phyloP scores from a whole-genome alignment of 1,284 basidiomycete species.

The Neolentinus lepideus region DNA sequence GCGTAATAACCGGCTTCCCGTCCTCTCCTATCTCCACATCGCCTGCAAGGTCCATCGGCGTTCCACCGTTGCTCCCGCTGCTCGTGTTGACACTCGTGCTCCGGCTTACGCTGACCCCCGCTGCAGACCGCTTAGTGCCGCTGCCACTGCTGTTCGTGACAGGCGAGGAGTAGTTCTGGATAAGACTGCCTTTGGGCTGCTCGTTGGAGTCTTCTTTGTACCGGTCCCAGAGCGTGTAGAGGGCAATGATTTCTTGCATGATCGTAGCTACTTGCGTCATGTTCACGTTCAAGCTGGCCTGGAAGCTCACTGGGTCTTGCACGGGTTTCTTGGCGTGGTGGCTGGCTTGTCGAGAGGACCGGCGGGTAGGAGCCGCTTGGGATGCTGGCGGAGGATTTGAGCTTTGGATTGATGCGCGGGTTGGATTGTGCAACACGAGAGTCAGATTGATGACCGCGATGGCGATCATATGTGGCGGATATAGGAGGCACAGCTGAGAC shows the following conservation, averaged over 20 bases:
- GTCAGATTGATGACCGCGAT: slow-evolving; percentile 87
- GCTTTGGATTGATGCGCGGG: slow-evolving; percentile 31
- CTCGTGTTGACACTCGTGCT: slow-evolving; percentile 10
- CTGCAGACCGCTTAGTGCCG: slow-evolving; percentile 1
- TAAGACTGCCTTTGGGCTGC: slow-evolving; percentile 4
- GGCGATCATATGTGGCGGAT: slow-evolving; percentile 93
- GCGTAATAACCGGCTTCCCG: slow-evolving; percentile 37
- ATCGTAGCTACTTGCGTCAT: slow-evolving; percentile 80
- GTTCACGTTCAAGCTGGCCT: slow-evolving; percentile 82
- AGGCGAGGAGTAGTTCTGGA: background rate
- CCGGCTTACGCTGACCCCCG: background rate
- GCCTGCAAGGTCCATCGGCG: slow-evolving; percentile 19
- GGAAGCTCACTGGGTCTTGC: slow-evolving; percentile 69
- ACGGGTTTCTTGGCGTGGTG: slow-evolving; percentile 27
- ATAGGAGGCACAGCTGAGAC: slow-evolving; percentile 82
- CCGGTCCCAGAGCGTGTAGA: slow-evolving; percentile 85
- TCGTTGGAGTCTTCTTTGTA: slow-evolving; percentile 54
- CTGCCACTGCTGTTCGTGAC: background rate
- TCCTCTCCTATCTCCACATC: slow-evolving; percentile 24
- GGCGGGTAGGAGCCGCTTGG: slow-evolving; percentile 31
- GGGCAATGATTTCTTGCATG: slow-evolving; percentile 83
- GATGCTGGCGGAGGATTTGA: slow-evolving; percentile 11
- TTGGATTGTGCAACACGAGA: slow-evolving; percentile 59
- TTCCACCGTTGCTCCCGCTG: slow-evolving; percentile 13
- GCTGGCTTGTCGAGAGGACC: slow-evolving; percentile 42